A percentile compares a stretch with the other conserved stretches of the same genome.
Conservation (phyloP, 2,329 filamentous ascomycete species). For the Paraphaeosphaeria minitans region DNA sequence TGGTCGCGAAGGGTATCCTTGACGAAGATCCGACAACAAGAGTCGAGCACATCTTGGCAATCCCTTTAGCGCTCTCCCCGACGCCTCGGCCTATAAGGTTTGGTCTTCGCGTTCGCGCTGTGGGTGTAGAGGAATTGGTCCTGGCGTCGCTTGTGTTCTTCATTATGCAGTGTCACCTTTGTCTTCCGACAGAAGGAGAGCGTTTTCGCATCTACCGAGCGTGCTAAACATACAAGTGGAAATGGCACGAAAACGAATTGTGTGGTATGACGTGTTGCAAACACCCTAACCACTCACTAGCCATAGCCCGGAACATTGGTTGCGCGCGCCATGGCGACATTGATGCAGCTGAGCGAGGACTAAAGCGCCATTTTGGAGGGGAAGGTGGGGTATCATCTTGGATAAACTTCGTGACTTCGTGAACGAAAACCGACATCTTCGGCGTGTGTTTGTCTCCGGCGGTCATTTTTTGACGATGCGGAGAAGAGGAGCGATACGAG, state of each 20-base stretch:
- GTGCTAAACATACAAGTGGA: slow-evolving; percentile 6
- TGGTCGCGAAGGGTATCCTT: background rate
- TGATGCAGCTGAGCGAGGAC: background rate
- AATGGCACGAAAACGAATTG: background rate
- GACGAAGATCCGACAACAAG: slow-evolving; percentile 7
- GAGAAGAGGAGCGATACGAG: slow-evolving; percentile 55
- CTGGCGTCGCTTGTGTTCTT: slow-evolving; percentile 5
- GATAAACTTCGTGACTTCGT: slow-evolving; percentile 1
- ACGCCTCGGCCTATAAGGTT: background rate
- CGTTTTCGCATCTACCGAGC: slow-evolving; percentile 1
- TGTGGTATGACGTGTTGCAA: background rate
- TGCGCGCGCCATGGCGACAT: background rate
- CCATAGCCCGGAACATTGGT: background rate
- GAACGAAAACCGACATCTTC: background rate
- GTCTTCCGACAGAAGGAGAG: slow-evolving; percentile 6
- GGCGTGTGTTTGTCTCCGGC: slow-evolving; percentile 6
- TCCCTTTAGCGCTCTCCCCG: background rate
- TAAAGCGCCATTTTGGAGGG: background rate
- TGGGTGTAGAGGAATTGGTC: background rate
- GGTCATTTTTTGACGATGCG: slow-evolving; percentile 53
- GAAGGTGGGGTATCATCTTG: slow-evolving; percentile 7
- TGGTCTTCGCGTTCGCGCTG: slow-evolving; percentile 2
- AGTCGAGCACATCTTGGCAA: background rate
- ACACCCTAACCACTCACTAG: background rate
- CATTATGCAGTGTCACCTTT: slow-evolving; percentile 10